Evolutionary conservation across 129 eudicot genomes (phyloP).

Genomic region (Dittrichia graveolens): DNA sequence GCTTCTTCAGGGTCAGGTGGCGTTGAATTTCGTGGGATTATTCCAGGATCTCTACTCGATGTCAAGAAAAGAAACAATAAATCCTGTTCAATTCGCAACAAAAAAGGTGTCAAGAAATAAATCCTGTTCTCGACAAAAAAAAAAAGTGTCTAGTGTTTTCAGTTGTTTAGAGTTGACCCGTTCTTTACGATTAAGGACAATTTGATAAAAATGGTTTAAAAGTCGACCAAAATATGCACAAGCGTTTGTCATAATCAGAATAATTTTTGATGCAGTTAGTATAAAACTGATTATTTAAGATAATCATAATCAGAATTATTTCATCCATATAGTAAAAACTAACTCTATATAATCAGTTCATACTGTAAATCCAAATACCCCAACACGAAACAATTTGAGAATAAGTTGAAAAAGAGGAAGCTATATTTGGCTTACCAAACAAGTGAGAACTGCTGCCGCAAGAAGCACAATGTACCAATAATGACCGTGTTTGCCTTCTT

Average conservation of each 20-base stretch:
- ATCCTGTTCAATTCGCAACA: constrained; percentile 49
- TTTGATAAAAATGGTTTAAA: too few relatives aligned
- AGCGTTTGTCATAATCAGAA: too few relatives aligned
- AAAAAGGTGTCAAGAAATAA: too few relatives aligned
- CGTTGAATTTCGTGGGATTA: constrained; percentile 70
- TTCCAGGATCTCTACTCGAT: constrained; percentile 93
- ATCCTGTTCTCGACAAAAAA: too few relatives aligned
- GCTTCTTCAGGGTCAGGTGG: constrained; percentile 85
- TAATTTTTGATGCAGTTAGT: not conserved
- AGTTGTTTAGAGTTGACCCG: too few relatives aligned
- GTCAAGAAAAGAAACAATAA: constrained; percentile 70
- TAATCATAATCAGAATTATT: not conserved
- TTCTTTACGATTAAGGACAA: too few relatives aligned
- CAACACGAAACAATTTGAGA: constrained; percentile 19
- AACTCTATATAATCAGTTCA: too few relatives aligned
- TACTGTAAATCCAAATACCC: too few relatives aligned
- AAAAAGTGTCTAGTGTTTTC: too few relatives aligned
- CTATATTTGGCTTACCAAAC: constrained; percentile 54
- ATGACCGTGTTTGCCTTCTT: constrained; percentile 24
- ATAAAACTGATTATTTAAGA: not conserved
- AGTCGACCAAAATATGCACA: too few relatives aligned
- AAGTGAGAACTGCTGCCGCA: constrained; percentile 60
- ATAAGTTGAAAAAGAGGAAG: not conserved
- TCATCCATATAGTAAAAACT: too few relatives aligned
- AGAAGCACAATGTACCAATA: constrained; percentile 63